Conservation (phyloP, 352 stramenopile genomes). For the Pythium brachiatum region DNA sequence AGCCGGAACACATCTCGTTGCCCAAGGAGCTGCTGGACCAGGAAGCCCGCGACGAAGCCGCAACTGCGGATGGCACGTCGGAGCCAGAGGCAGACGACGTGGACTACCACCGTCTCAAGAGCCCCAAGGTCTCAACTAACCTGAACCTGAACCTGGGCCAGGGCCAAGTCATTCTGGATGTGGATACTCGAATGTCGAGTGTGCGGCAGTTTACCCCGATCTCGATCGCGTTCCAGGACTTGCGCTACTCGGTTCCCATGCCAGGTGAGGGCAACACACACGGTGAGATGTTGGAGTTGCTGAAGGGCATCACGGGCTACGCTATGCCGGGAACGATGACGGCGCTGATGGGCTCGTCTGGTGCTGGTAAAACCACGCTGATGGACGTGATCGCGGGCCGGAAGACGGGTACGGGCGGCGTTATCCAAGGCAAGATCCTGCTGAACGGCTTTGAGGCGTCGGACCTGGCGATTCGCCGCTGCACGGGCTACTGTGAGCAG, state of each 20-base stretch:
- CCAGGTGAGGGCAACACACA: conserved; percentile 26
- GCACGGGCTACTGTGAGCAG: conserved; percentile 76
- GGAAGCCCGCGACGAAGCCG: neutral
- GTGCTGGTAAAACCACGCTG: conserved; percentile 92
- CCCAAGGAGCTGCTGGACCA: neutral
- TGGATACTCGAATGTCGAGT: conserved; percentile 12
- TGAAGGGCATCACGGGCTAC: conserved; percentile 53
- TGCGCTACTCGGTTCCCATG: conserved; percentile 39
- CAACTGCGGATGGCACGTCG: neutral
- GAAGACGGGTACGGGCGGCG: conserved; percentile 79
- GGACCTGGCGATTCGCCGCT: conserved; percentile 52
- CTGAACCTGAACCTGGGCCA: conserved; percentile 19
- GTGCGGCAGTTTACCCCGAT: conserved; percentile 31
- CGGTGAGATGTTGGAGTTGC: conserved; percentile 36
- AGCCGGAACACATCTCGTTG: conserved; percentile 12
- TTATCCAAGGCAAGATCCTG: conserved; percentile 65
- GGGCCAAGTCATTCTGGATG: conserved; percentile 7
- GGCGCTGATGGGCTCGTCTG: conserved; percentile 62
- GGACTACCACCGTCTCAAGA: conserved; percentile 21
- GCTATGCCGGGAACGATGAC: conserved; percentile 49
- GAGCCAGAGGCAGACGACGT: neutral
- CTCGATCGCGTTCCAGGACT: conserved; percentile 36
- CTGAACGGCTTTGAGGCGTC: conserved; percentile 52
- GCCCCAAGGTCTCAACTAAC: conserved; percentile 32
- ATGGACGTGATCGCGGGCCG: conserved; percentile 94